phyloP scores from a whole-genome alignment of 352 stramenopile species.

The Elongisporangium prolatum region DNA sequence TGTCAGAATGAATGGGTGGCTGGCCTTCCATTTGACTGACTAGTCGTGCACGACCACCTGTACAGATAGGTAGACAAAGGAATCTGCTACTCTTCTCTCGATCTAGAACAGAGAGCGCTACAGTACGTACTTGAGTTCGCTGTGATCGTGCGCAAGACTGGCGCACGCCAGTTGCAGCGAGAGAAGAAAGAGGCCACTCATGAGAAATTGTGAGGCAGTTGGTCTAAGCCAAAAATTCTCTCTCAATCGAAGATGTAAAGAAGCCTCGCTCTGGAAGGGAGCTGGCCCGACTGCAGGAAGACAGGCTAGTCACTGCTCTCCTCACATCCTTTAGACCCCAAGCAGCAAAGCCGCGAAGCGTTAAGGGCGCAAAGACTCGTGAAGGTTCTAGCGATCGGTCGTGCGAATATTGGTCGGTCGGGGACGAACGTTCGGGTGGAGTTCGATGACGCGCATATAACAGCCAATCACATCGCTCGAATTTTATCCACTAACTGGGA shows the following conservation, averaged over 20 bases:
- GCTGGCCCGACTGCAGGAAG: neutral
- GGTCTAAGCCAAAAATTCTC: neutral
- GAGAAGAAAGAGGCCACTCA: neutral
- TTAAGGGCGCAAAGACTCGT: neutral
- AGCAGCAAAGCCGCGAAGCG: neutral
- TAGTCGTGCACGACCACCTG: neutral
- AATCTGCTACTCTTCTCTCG: neutral
- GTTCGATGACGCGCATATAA: neutral
- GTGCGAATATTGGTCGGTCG: neutral
- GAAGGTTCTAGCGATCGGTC: neutral
- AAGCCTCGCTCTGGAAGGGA: neutral
- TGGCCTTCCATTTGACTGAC: neutral
- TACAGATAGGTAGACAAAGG: neutral
- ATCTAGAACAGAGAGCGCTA: neutral
- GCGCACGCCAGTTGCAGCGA: neutral
- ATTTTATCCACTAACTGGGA: neutral
- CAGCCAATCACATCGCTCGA: neutral
- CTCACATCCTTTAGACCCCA: neutral
- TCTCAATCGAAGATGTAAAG: neutral
- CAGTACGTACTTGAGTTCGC: neutral
- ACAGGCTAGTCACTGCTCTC: neutral
- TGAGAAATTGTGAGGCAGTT: neutral
- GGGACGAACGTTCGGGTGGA: neutral
- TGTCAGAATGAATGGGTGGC: neutral
- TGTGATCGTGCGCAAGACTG: neutral